Evolutionary conservation across 768 basidiomycete species (phyloP).

Genomic region (Rubroboletus satanas): DNA sequence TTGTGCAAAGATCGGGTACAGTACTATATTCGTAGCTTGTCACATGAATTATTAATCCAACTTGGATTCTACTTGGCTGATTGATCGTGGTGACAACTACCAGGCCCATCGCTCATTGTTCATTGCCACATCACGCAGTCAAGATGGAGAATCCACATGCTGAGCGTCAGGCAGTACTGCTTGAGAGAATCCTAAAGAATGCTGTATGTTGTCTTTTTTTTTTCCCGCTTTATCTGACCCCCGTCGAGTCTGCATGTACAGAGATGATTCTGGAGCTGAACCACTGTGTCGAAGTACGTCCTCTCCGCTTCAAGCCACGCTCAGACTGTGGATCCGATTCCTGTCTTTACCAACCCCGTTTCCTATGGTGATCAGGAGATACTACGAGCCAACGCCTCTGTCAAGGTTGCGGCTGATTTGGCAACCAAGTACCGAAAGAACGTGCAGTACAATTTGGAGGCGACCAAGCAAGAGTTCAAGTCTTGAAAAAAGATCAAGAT

Average conservation of each 20-base stretch:
- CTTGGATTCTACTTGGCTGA: neutral
- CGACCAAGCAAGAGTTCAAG: conserved; percentile 42
- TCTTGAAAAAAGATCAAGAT: neutral
- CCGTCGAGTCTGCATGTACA: conserved; percentile 79
- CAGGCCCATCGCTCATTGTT: neutral
- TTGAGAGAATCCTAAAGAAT: conserved; percentile 89
- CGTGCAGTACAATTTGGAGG: conserved; percentile 87
- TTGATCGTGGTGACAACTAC: neutral
- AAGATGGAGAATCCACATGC: conserved; percentile 94
- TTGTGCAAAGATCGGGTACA: neutral
- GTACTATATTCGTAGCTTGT: neutral
- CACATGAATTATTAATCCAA: neutral
- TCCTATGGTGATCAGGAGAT: conserved; percentile 54
- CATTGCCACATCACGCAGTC: conserved; percentile 5
- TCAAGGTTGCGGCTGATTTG: conserved; percentile 79
- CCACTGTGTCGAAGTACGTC: conserved; percentile 73
- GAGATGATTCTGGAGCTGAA: conserved; percentile 89
- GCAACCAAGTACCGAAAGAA: conserved; percentile 88
- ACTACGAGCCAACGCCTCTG: conserved; percentile 67
- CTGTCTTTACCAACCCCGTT: neutral
- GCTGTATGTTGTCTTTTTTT: conserved; percentile 48
- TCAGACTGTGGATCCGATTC: neutral
- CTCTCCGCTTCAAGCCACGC: neutral
- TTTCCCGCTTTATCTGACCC: neutral
- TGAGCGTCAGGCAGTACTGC: conserved; percentile 83